These are phyloP conservation scores for Lophiostoma macrostomum DNA, from an alignment of 495 filamentous ascomycete species.

Conservation along the genomic window DNA sequence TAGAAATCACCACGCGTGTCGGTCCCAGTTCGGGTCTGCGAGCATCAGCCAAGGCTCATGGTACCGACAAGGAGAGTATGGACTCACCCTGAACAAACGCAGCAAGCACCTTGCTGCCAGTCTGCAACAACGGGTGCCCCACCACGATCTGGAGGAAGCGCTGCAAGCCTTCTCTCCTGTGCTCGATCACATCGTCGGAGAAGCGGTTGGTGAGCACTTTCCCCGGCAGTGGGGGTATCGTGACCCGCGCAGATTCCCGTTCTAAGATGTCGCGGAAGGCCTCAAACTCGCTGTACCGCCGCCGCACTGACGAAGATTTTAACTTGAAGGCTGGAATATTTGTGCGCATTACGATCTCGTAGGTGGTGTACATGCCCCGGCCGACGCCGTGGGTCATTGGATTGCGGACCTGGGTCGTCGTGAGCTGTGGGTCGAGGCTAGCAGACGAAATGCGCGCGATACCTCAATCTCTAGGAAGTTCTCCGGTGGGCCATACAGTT, in stretches of 20 bases:
- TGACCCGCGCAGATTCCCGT: slow-evolving; percentile 88
- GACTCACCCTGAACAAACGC: slow-evolving; percentile 91
- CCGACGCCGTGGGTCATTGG: slow-evolving; percentile 94
- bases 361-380: slow-evolving; percentile 96
- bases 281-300: slow-evolving; percentile 96
- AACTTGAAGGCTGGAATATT: slow-evolving; percentile 99
- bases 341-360: slow-evolving; percentile 93
- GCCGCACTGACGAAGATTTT: slow-evolving; percentile 76
- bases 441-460: slow-evolving; percentile 26
- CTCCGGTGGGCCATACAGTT: slow-evolving; percentile 97
- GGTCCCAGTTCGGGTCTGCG: slow-evolving; percentile 36
- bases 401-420: slow-evolving; percentile 69
- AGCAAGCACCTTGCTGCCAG: slow-evolving; percentile 92
- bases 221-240: slow-evolving; percentile 90
- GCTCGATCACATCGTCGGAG: slow-evolving; percentile 97
- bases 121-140: slow-evolving; percentile 93
- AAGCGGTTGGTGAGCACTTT: slow-evolving; percentile 99
- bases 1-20: slow-evolving; percentile 28
- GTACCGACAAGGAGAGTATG: neutral
- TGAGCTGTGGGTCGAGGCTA: slow-evolving; percentile 13
- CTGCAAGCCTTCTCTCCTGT: slow-evolving; percentile 85
- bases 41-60: neutral
- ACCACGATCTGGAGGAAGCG: slow-evolving; percentile 97
- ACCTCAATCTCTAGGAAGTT: slow-evolving; percentile 99
- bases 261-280: slow-evolving; percentile 98